phyloP scores from a whole-genome alignment of 2,329 filamentous ascomycete genomes.

The Samsoniella hepiali region DNA sequence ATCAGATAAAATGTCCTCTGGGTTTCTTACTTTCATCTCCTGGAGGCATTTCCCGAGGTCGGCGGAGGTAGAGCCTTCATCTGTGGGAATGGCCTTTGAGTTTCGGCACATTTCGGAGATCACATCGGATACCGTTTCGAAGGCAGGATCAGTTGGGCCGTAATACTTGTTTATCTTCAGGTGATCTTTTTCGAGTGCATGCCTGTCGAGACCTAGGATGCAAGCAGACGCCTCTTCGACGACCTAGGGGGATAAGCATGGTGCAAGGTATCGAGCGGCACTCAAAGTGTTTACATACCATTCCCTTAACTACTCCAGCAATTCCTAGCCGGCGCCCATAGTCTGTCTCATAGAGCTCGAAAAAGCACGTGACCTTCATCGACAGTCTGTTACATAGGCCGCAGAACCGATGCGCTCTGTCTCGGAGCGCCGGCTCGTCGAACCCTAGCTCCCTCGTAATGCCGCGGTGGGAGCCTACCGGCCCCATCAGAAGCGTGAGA shows the following conservation, averaged over 20 bases:
- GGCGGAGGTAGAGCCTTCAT: not conserved
- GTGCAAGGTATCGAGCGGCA: not conserved
- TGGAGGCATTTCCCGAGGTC: not conserved
- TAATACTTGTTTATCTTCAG: conserved; percentile 19
- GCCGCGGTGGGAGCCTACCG: conserved; percentile 21
- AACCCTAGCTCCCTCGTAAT: conserved; percentile 20
- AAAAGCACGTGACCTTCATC: conserved; percentile 21
- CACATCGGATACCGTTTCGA: conserved; percentile 10
- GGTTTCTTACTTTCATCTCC: conserved; percentile 8
- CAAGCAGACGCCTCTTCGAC: conserved; percentile 17
- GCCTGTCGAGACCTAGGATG: conserved; percentile 16
- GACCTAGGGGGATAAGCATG: conserved; percentile 10
- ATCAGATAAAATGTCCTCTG: conserved; percentile 9
- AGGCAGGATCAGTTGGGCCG: conserved; percentile 15
- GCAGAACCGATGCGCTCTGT: conserved; percentile 23
- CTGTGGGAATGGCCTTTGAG: not conserved
- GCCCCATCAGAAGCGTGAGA: conserved; percentile 16
- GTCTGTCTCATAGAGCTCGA: conserved; percentile 22
- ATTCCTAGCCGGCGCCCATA: conserved; percentile 19
- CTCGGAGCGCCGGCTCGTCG: conserved; percentile 19
- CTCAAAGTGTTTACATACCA: conserved; percentile 17
- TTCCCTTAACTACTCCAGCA: conserved; percentile 11
- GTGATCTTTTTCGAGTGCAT: conserved; percentile 17
- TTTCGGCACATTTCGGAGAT: conserved; percentile 16
- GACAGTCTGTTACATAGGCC: conserved; percentile 18